A percentile compares a stretch with the other conserved stretches of the same genome.
phyloP scores from a whole-genome alignment of 148 eudicot genomes.

The Spergularia bocconei region DNA sequence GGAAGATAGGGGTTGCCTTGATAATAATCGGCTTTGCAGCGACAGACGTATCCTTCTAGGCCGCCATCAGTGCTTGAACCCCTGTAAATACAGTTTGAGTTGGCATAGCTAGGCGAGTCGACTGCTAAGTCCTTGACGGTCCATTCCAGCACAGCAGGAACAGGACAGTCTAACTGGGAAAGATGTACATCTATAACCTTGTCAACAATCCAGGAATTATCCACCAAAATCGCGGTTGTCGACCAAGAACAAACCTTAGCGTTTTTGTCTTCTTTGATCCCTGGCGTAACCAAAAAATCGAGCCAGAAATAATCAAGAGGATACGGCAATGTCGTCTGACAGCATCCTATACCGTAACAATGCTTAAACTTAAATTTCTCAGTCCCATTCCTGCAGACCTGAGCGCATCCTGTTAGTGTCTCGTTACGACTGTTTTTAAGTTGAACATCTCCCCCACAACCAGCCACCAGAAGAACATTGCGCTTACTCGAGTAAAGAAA shows the following conservation, averaged over 20 bases:
- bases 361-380: not conserved
- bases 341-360: conserved; percentile 4
- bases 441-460: not conserved
- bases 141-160: not conserved
- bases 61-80: not conserved
- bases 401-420: not conserved
- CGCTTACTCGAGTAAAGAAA: not conserved
- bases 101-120: not conserved
- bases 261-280: not conserved
- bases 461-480: not conserved
- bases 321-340: not conserved
- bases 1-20: conserved; percentile 30
- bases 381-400: not conserved
- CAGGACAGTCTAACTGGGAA: not conserved
- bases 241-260: not conserved
- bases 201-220: not conserved
- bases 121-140: not conserved
- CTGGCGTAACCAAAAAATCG: not conserved
- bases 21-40: conserved; percentile 22
- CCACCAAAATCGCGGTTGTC: not conserved
- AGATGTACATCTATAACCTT: not conserved
- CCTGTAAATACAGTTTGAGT: not conserved
- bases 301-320: not conserved
- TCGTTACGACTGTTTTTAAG: not conserved
- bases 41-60: conserved; percentile 17